Percentiles rank a stretch among this genome's conserved stretches.
These are phyloP conservation scores for Exophiala spinifera DNA, from an alignment of 2,329 filamentous ascomycete genomes.

Conservation along the genomic window DNA sequence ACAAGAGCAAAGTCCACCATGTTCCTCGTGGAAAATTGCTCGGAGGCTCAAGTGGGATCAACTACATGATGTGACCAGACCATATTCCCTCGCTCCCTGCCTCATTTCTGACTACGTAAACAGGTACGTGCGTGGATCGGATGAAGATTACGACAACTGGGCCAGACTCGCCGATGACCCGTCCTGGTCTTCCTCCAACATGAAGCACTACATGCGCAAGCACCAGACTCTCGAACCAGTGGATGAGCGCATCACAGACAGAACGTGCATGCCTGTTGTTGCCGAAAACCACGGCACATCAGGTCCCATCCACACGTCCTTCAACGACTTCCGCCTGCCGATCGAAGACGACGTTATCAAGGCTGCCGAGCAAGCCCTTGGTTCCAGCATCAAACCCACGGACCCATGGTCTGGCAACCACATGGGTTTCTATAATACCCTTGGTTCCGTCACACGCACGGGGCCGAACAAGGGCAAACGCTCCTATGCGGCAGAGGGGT, in stretches of 20 bases:
- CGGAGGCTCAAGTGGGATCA: constrained; percentile 35
- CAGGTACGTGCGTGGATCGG: constrained; percentile 29
- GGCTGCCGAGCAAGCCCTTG: constrained; percentile 21
- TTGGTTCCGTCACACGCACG: constrained; percentile 25
- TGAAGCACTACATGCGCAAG: constrained; percentile 31
- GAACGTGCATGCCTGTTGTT: constrained; percentile 22
- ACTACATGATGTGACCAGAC: constrained; percentile 31
- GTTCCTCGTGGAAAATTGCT: constrained; percentile 33
- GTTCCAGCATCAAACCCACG: constrained; percentile 22
- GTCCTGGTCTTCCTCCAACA: constrained; percentile 32
- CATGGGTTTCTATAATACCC: constrained; percentile 26
- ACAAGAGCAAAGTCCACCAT: constrained; percentile 28
- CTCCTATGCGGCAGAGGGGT: constrained; percentile 44
- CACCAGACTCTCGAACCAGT: constrained; percentile 35
- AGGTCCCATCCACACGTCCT: constrained; percentile 37
- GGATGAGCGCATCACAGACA: constrained; percentile 24
- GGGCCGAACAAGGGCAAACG: constrained; percentile 31
- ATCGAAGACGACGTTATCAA: constrained; percentile 27
- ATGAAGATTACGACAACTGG: constrained; percentile 36
- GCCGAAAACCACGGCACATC: constrained; percentile 30
- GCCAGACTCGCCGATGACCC: constrained; percentile 31
- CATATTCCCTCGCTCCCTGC: not conserved
- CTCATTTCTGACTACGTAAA: not conserved
- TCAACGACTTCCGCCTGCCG: constrained; percentile 23
- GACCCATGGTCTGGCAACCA: constrained; percentile 28